Percentiles rank a stretch among this genome's conserved stretches.
These are phyloP conservation scores for Ananas comosus DNA, from an alignment of 176 grass and related monocot species.

Conservation along the genomic window DNA sequence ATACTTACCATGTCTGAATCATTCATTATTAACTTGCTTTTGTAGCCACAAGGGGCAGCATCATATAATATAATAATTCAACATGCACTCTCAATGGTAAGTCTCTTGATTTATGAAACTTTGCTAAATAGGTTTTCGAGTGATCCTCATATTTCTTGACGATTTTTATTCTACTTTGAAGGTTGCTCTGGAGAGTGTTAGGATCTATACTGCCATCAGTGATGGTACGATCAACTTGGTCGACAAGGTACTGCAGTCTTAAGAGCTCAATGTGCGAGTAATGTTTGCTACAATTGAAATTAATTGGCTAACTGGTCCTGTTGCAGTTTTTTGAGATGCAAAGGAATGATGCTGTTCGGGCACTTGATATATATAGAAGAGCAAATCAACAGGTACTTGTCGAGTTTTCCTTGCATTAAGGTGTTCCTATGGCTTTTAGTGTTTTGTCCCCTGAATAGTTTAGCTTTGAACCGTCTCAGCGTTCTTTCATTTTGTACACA, in stretches of 20 bases:
- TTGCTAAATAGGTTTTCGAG: background rate
- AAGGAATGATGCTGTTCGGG: conserved; percentile 67
- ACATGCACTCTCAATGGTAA: conserved; percentile 88
- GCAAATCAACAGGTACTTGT: conserved; percentile 57
- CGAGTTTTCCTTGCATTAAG: background rate
- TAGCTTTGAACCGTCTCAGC: background rate
- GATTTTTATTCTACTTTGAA: conserved; percentile 27
- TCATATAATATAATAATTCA: conserved; percentile 80
- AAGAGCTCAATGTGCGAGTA: background rate
- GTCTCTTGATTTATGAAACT: conserved; percentile 8
- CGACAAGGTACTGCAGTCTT: conserved; percentile 51
- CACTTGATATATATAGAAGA: conserved; percentile 82
- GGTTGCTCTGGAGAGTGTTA: conserved; percentile 80
- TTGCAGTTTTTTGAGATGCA: conserved; percentile 95
- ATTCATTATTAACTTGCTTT: conserved; percentile 1
- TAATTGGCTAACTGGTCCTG: conserved; percentile 15
- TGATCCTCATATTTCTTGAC: conserved; percentile 19
- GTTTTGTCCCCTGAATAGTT: background rate
- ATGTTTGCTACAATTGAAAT: background rate
- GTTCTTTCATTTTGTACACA: background rate
- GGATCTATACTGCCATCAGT: conserved; percentile 78
- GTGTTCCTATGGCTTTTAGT: background rate
- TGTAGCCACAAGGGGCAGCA: conserved; percentile 80
- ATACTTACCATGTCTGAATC: background rate
- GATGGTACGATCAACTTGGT: conserved; percentile 85